Evolutionary conservation across 192 early-diverging fungal genomes (phyloP).

Genomic region (Backusella tarrabulga): DNA sequence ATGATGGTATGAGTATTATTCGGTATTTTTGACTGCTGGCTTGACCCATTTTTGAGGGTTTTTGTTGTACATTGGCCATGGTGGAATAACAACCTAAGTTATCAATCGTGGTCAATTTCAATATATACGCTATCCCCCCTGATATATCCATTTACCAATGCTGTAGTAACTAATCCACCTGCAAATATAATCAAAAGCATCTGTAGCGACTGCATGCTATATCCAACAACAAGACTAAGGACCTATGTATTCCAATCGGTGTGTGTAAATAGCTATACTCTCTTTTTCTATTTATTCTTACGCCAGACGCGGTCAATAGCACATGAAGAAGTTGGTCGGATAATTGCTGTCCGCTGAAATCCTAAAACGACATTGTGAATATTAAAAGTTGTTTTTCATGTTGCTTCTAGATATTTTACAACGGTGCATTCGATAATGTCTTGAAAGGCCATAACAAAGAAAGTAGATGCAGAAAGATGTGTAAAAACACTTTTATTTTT

Average conservation of each 20-base stretch:
- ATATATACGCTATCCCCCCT: background rate
- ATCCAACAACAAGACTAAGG: constrained; percentile 9
- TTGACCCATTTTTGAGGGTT: constrained; percentile 9
- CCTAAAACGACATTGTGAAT: background rate
- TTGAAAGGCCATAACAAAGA: background rate
- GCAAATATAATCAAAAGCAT: constrained; percentile 3
- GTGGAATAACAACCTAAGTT: constrained; percentile 14
- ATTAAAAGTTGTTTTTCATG: background rate
- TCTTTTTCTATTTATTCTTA: background rate
- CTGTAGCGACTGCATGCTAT: constrained; percentile 7
- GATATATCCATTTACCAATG: background rate
- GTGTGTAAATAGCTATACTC: background rate
- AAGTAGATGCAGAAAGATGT: background rate
- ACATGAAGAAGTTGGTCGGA: background rate
- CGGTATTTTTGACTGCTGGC: background rate
- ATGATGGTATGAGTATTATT: background rate
- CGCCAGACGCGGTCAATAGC: constrained; percentile 3
- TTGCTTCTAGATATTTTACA: background rate
- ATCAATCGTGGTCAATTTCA: background rate
- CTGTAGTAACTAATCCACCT: background rate
- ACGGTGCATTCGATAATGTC: constrained; percentile 12
- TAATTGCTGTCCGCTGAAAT: constrained; percentile 10
- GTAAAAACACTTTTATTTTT: background rate
- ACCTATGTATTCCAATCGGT: background rate
- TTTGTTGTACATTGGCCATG: constrained; percentile 21